These are phyloP conservation scores for Patellaria atrata DNA, from an alignment of 495 filamentous ascomycete genomes.

Conservation along the genomic window DNA sequence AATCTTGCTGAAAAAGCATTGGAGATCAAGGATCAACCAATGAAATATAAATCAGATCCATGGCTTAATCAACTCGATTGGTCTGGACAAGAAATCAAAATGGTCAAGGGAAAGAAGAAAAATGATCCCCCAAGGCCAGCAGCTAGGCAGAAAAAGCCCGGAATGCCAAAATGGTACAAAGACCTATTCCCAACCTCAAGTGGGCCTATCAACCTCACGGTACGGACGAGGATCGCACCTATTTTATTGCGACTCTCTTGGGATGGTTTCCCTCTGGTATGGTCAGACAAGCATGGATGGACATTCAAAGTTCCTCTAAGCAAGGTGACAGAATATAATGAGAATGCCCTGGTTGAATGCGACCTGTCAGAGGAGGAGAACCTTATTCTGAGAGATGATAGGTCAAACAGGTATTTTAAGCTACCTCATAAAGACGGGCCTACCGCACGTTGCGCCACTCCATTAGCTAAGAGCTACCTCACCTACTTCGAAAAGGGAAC, in stretches of 20 bases:
- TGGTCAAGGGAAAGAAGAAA: constrained; percentile 84
- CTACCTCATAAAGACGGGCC: constrained; percentile 93
- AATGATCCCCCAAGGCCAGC: constrained; percentile 60
- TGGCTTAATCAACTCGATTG: constrained; percentile 94
- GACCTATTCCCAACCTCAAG: constrained; percentile 59
- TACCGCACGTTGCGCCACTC: constrained; percentile 63
- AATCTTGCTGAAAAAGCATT: constrained; percentile 62
- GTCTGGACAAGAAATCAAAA: constrained; percentile 80
- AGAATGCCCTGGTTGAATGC: constrained; percentile 55
- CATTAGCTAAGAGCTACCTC: constrained; percentile 81
- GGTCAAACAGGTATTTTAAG: constrained; percentile 63
- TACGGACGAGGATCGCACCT: constrained; percentile 77
- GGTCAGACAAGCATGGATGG: constrained; percentile 89
- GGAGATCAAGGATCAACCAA: constrained; percentile 50
- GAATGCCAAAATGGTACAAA: constrained; percentile 94
- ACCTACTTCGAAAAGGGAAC: constrained; percentile 81
- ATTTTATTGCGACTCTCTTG: constrained; percentile 72
- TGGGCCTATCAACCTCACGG: constrained; percentile 57
- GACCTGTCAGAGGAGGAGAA: constrained; percentile 64
- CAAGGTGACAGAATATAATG: constrained; percentile 48
- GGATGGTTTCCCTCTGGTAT: constrained; percentile 79
- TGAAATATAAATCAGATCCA: constrained; percentile 58
- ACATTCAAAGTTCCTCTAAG: constrained; percentile 62
- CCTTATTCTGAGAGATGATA: constrained; percentile 48
- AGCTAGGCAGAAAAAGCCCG: constrained; percentile 78